Conservation (phyloP, 352 stramenopile species). For the Globisporangium rhizosaccharum region DNA sequence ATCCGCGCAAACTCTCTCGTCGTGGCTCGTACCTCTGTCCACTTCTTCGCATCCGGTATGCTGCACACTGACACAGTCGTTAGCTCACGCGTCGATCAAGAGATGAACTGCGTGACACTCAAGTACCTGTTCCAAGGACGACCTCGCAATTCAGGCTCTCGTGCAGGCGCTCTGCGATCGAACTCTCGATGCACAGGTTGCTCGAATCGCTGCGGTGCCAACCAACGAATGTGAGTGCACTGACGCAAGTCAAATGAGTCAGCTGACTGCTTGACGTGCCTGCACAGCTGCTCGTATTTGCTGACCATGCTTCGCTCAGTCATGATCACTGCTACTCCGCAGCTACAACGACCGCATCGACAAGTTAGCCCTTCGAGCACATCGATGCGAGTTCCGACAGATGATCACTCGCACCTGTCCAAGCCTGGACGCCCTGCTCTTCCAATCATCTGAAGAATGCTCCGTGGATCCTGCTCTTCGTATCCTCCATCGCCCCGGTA, state of each 20-base stretch:
- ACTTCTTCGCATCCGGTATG: constrained; percentile 17
- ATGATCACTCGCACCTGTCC: constrained; percentile 17
- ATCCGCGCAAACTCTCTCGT: background rate
- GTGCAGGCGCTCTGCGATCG: constrained; percentile 2
- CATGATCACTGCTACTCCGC: constrained; percentile 23
- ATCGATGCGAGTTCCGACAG: background rate
- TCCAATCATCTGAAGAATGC: constrained; percentile 38
- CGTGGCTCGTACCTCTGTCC: constrained; percentile 8
- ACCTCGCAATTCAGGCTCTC: constrained; percentile 15
- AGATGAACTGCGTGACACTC: background rate
- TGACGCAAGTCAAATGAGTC: background rate
- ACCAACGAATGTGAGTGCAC: background rate
- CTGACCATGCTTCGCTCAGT: constrained; percentile 17
- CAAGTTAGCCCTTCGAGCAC: no score
- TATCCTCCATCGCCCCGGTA: constrained; percentile 26
- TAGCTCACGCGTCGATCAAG: background rate
- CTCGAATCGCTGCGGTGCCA: constrained; percentile 5
- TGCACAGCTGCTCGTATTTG: constrained; percentile 20
- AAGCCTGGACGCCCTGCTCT: constrained; percentile 27
- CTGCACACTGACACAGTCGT: constrained; percentile 18
- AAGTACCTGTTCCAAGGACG: constrained; percentile 15
- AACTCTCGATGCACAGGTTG: constrained; percentile 12
- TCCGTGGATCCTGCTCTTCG: constrained; percentile 19
- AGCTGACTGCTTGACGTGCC: constrained; percentile 10
- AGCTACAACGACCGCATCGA: constrained; percentile 3